Evolutionary conservation across 768 basidiomycete genomes (phyloP).

Genomic region (Serendipita sp.): DNA sequence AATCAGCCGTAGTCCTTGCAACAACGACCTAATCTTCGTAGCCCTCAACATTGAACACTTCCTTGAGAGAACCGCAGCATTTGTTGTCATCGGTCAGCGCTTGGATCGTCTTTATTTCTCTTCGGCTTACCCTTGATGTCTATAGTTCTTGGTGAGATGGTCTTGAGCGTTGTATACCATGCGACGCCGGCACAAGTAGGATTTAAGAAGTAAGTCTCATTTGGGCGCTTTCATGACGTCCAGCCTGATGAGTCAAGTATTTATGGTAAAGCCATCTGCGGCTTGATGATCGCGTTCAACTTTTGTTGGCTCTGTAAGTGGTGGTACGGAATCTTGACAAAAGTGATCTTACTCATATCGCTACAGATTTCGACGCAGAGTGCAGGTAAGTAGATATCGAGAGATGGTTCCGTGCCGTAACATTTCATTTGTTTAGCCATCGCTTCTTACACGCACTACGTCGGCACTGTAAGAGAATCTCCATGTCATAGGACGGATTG

Average conservation of each 20-base stretch:
- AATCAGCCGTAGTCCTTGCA: background rate
- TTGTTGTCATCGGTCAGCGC: conserved; percentile 15
- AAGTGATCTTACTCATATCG: background rate
- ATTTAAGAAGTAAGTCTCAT: background rate
- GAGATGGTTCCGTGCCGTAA: background rate
- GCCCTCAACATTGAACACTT: conserved; percentile 23
- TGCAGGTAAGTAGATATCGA: background rate
- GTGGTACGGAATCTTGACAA: background rate
- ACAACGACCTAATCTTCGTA: conserved; percentile 4
- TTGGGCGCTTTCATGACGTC: background rate
- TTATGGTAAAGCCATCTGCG: conserved; percentile 1
- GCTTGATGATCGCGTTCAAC: background rate
- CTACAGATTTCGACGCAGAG: conserved; percentile 3
- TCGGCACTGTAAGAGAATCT: background rate
- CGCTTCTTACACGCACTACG: background rate
- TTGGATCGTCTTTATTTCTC: too few species aligned
- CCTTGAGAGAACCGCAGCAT: conserved; percentile 19
- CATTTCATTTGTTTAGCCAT: background rate
- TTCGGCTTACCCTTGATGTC: too few species aligned
- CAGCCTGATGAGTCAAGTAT: background rate
- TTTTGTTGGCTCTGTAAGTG: conserved; percentile 1
- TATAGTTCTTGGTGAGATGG: conserved; percentile 14
- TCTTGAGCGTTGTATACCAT: conserved; percentile 10
- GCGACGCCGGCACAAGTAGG: background rate
- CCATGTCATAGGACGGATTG: background rate